Evolutionary conservation across 306 rosid genomes (phyloP).

Genomic region (Dryas drummondii): DNA sequence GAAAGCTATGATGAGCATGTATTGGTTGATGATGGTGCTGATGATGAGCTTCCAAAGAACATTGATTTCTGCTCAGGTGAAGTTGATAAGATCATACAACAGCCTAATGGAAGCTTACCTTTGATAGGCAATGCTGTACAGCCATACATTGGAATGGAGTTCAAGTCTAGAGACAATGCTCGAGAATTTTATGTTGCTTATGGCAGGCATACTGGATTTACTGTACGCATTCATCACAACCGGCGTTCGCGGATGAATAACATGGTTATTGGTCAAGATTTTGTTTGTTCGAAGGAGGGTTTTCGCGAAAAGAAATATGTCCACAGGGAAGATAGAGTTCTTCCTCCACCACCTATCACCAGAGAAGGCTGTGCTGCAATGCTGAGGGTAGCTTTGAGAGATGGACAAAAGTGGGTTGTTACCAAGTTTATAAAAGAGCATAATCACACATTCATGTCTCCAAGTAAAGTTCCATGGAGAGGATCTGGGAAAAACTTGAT

Average conservation of each 20-base stretch:
- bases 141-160: slow-evolving; percentile 25
- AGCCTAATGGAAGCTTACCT: slow-evolving; percentile 8
- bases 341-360: slow-evolving; percentile 33
- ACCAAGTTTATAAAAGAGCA: slow-evolving; percentile 25
- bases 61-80: slow-evolving; percentile 16
- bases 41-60: slow-evolving; percentile 1
- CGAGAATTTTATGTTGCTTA: slow-evolving; percentile 23
- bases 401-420: slow-evolving; percentile 26
- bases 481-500: slow-evolving; percentile 14
- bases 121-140: slow-evolving; percentile 14
- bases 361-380: slow-evolving; percentile 31
- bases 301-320: slow-evolving; percentile 28
- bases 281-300: slow-evolving; percentile 33
- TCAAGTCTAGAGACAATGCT: slow-evolving; percentile 29
- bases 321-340: slow-evolving; percentile 29
- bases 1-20: slow-evolving; percentile 13
- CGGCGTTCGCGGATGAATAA: slow-evolving; percentile 28
- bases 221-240: slow-evolving; percentile 28
- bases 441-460: slow-evolving; percentile 26
- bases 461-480: slow-evolving; percentile 32
- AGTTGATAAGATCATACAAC: neutral
- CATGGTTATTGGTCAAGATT: slow-evolving; percentile 31
- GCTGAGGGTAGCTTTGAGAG: slow-evolving; percentile 33
- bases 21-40: slow-evolving; percentile 5
- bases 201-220: slow-evolving; percentile 29